phyloP scores from a whole-genome alignment of 2,329 filamentous ascomycete genomes.

The Tolypocladium sp. region DNA sequence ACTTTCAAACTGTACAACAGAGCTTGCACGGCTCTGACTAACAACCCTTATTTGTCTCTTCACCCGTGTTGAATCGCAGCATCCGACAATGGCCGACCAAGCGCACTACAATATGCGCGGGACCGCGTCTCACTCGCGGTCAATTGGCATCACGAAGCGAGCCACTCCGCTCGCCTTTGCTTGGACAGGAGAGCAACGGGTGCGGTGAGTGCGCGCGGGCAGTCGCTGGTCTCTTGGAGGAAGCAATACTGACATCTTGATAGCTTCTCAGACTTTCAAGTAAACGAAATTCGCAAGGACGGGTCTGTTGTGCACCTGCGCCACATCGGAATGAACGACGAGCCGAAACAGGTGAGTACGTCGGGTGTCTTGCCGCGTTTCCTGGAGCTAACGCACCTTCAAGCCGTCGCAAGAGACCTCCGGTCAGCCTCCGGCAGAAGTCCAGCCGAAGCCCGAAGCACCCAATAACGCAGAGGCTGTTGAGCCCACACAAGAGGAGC shows the following conservation, averaged over 20 bases:
- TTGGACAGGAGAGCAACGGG: constrained; percentile 31
- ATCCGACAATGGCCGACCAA: constrained; percentile 19
- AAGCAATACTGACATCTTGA: not conserved
- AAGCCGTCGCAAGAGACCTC: not conserved
- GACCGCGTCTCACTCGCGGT: constrained; percentile 21
- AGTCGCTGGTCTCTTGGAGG: not conserved
- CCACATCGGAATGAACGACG: constrained; percentile 26
- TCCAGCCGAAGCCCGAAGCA: constrained; percentile 8
- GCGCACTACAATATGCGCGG: constrained; percentile 18
- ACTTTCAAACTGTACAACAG: not conserved
- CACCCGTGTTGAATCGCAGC: not conserved
- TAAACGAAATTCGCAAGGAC: constrained; percentile 75
- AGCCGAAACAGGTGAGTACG: constrained; percentile 6
- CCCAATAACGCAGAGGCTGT: constrained; percentile 7
- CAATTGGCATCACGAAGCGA: constrained; percentile 30
- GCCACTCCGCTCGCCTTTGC: constrained; percentile 25
- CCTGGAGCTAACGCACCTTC: not conserved
- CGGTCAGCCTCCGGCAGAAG: not conserved
- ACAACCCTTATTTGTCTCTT: not conserved
- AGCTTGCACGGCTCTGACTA: not conserved
- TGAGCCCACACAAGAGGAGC: constrained; percentile 9
- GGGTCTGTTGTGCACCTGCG: constrained; percentile 68
- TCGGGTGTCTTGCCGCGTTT: not conserved
- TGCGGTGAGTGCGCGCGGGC: constrained; percentile 17
- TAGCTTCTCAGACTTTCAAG: constrained; percentile 84